Percentiles rank a stretch among this genome's conserved stretches.
These are phyloP conservation scores for Russula vinacea DNA, from an alignment of 768 basidiomycete species.

Conservation along the genomic window DNA sequence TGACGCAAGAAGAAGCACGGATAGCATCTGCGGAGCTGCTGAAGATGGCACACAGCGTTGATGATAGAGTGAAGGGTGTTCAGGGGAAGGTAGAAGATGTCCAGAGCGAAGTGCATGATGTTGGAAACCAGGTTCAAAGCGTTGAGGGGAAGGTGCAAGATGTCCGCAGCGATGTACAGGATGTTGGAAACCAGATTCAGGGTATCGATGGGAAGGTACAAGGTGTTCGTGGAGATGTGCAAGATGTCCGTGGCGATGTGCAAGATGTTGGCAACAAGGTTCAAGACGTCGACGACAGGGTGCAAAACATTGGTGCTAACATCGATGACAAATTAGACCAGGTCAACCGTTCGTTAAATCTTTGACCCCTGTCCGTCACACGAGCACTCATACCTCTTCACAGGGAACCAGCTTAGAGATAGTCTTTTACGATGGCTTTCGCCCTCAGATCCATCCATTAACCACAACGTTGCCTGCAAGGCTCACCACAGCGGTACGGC, in stretches of 20 bases:
- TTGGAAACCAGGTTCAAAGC: not conserved
- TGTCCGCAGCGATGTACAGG: too few relatives aligned
- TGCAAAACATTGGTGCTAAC: too few relatives aligned
- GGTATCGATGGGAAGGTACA: not conserved
- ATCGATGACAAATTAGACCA: too few relatives aligned
- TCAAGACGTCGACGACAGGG: not conserved
- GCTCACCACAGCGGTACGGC: not conserved
- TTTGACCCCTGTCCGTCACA: too few relatives aligned
- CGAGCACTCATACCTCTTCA: not conserved
- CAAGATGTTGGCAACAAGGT: not conserved
- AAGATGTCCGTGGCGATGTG: not conserved
- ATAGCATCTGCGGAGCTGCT: not conserved
- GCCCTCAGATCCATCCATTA: not conserved
- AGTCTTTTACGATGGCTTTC: not conserved
- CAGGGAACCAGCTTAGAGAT: not conserved
- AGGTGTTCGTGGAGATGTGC: not conserved
- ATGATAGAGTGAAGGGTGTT: not conserved
- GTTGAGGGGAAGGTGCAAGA: not conserved
- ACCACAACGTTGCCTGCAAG: not conserved
- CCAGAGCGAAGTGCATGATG: not conserved
- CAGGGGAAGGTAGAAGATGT: not conserved
- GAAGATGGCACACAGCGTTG: not conserved
- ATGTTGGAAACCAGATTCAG: too few relatives aligned
- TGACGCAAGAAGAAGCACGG: slow-evolving; percentile 1
- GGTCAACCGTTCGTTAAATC: too few relatives aligned